phyloP scores from a whole-genome alignment of 164 flowering plant species.

The Cinnamomum micranthum region DNA sequence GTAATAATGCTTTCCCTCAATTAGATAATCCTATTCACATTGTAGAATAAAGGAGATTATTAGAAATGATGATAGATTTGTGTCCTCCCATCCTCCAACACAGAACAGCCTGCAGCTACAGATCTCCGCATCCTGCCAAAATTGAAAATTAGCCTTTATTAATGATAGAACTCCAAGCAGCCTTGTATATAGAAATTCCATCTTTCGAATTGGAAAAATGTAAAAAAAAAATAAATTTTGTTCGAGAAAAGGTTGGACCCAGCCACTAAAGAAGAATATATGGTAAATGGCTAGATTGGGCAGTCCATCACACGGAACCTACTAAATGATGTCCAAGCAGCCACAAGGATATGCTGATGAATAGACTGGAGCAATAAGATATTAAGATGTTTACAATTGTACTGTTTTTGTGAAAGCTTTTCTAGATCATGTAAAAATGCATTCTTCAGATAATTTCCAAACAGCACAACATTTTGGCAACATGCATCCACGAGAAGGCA shows the following conservation, averaged over 20 bases:
- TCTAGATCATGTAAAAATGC: not conserved
- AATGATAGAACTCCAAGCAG: not conserved
- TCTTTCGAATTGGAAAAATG: not conserved
- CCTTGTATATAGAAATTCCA: not conserved
- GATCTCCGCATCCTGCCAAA: not conserved
- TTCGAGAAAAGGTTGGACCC: too few relatives aligned
- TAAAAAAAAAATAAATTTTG: too few relatives aligned
- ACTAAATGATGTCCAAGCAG: not conserved
- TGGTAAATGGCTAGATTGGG: not conserved
- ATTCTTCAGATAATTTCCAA: too few relatives aligned
- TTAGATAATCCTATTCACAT: not conserved
- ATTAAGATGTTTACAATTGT: too few relatives aligned
- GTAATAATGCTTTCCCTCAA: not conserved
- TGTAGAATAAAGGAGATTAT: not conserved
- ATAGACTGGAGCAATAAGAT: not conserved
- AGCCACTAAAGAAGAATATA: too few relatives aligned
- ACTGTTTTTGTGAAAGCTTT: too few relatives aligned
- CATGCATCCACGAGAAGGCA: not conserved
- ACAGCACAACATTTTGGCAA: not conserved
- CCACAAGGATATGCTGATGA: not conserved
- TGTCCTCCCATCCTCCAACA: not conserved
- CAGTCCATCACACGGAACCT: not conserved
- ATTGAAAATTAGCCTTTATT: not conserved
- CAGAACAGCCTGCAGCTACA: not conserved
- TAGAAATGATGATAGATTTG: not conserved